Base-by-base conservation (phyloP, 768 basidiomycete genomes). In the Mycena olivaceomarginata region DNA sequence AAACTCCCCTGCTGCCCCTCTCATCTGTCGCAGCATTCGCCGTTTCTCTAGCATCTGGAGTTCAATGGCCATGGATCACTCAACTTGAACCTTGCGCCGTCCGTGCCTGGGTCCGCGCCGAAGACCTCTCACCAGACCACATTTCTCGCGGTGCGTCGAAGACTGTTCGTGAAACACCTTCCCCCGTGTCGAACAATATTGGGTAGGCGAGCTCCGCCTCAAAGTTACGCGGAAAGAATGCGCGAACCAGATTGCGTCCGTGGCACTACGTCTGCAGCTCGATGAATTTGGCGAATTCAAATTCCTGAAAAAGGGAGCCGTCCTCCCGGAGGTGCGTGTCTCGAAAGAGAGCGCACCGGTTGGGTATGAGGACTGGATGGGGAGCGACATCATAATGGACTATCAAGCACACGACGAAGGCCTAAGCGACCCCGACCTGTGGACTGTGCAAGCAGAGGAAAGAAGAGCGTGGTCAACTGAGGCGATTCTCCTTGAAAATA, bases 371-470 rank as follows among this genome's bases (percentile, higher is more conserved):
- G 59, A 46, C 11, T 25, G n/a, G 12, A 70, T 11, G 41, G 11
- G 3, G n/a, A 67, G 9, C 20, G 43, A 67, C 20, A 31, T 60
- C 10, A 16, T 63, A 13, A 67, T 66, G 37, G 72, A 78, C 53
- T 78, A 74, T 53, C 62, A 46, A 10, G 60, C 41, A 9, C 75
- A 78, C 53, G 69, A 78, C 40, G 45, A 48, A 9, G 70, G 70
- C 9, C 45, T 69, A 66, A 69, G 59, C 48, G 70, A 79, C 40
- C 57, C 77, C 6, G 59, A 20, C 4, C 40, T 67, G 4, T 76
- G 77, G 77, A 25, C 51, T 18, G 70, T 75, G 40, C 71, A 72
- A 40, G 77, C 77, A 4, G 77, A 78, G 59, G 74, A 79, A 22
- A 65, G 74, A 13, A 15, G 48, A 4, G 66, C 40, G 25, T 79